phyloP scores from a whole-genome alignment of 2,329 filamentous ascomycete species.

The Alternaria triticimaculans region DNA sequence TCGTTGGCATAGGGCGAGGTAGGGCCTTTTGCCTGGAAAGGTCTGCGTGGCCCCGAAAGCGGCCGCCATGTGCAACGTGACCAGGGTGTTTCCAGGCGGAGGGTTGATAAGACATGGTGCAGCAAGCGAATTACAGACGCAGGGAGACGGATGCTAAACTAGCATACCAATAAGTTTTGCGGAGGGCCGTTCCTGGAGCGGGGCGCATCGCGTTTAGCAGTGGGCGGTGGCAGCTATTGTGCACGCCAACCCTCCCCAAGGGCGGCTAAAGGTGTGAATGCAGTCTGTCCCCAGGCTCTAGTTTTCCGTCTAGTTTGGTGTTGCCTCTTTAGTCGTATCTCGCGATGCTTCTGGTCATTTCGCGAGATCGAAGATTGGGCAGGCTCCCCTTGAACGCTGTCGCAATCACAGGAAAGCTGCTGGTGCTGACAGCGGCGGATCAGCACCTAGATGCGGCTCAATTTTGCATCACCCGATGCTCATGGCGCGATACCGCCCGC shows the following conservation, averaged over 20 bases:
- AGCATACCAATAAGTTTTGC: constrained; percentile 19
- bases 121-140: constrained; percentile 25
- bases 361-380: not conserved
- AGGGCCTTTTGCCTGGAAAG: constrained; percentile 34
- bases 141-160: constrained; percentile 15
- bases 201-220: constrained; percentile 11
- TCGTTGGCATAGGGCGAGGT: constrained; percentile 25
- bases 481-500: constrained; percentile 11
- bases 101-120: constrained; percentile 38
- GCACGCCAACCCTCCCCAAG: constrained; percentile 3
- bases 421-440: constrained; percentile 17
- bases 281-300: constrained; percentile 2
- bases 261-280: constrained; percentile 12
- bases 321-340: not conserved
- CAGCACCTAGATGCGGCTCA: constrained; percentile 14
- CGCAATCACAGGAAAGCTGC: constrained; percentile 27
- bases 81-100: constrained; percentile 33
- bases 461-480: constrained; percentile 13
- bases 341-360: not conserved
- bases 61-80: constrained; percentile 40
- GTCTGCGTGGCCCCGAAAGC: constrained; percentile 31
- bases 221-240: constrained; percentile 10
- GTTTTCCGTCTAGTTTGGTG: not conserved
- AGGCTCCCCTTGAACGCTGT: constrained; percentile 5
- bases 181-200: constrained; percentile 14